A percentile compares a stretch with the other conserved stretches of the same genome.
Evolutionary conservation across 2,329 filamentous ascomycete genomes (phyloP).

Genomic region (Didymella glomerata): DNA sequence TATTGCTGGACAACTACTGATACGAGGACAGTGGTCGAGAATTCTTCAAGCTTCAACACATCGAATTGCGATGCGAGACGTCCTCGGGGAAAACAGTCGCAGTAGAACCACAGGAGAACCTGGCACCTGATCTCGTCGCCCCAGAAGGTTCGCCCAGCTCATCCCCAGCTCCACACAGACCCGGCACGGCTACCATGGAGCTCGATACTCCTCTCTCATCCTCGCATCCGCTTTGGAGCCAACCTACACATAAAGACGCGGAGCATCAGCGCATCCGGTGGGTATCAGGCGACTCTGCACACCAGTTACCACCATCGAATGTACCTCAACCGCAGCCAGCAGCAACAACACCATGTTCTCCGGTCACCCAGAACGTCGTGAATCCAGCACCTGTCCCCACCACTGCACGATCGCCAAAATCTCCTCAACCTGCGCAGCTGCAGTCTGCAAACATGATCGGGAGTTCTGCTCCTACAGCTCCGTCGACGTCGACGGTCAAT

Average conservation of each 20-base stretch:
- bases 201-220: conserved; percentile 32
- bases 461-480: conserved; percentile 24
- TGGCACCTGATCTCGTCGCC: conserved; percentile 31
- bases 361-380: conserved; percentile 3
- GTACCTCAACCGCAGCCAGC: conserved; percentile 16
- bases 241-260: conserved; percentile 30
- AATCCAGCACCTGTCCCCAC: not conserved
- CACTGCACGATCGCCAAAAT: conserved; percentile 11
- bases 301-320: conserved; percentile 23
- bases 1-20: not conserved
- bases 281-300: conserved; percentile 32
- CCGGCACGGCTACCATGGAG: conserved; percentile 37
- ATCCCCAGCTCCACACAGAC: conserved; percentile 24
- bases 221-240: conserved; percentile 25
- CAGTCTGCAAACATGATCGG: conserved; percentile 26
- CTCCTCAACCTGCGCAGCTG: conserved; percentile 26
- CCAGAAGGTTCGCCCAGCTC: conserved; percentile 30
- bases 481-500: conserved; percentile 26
- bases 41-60: conserved; percentile 52
- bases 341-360: conserved; percentile 30
- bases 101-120: conserved; percentile 41
- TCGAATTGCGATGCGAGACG: conserved; percentile 50
- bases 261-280: conserved; percentile 28
- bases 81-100: conserved; percentile 31
- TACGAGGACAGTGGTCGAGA: conserved; percentile 43